Percentiles rank a stretch among this genome's conserved stretches.
Evolutionary conservation across 306 rosid genomes (phyloP).

Genomic region (Boehmeria nivea): DNA sequence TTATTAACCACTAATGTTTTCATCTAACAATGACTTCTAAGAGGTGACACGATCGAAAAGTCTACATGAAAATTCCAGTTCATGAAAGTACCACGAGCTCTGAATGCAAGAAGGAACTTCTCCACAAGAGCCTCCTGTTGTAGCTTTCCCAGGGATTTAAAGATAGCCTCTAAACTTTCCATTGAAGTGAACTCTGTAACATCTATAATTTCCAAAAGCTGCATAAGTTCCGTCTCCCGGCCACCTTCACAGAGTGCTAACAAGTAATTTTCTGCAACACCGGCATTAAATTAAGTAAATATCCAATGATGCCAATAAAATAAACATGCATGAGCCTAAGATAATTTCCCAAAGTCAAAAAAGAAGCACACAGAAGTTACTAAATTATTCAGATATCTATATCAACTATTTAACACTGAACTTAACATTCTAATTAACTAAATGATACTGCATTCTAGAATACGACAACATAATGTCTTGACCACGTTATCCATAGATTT

Average conservation of each 20-base stretch:
- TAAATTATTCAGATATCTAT: no score
- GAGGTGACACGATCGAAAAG: no score
- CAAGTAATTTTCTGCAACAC: slow-evolving; percentile 71
- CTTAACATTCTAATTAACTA: no score
- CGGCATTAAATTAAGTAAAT: slow-evolving; percentile 28
- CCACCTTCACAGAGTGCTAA: slow-evolving; percentile 78
- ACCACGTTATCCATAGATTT: no score
- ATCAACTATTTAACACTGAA: no score
- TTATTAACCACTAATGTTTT: no score
- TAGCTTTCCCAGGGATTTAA: slow-evolving; percentile 66
- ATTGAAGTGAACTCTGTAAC: slow-evolving; percentile 43
- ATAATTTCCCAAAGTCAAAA: no score
- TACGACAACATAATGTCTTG: no score
- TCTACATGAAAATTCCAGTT: background rate
- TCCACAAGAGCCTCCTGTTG: slow-evolving; percentile 50
- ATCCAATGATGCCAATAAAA: slow-evolving; percentile 7
- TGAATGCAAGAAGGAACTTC: slow-evolving; percentile 55
- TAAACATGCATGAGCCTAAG: background rate
- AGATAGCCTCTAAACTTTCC: slow-evolving; percentile 36
- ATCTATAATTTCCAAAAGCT: slow-evolving; percentile 52
- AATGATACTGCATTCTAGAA: no score
- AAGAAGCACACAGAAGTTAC: no score
- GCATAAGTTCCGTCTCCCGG: slow-evolving; percentile 51
- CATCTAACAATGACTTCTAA: no score
- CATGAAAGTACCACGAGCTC: slow-evolving; percentile 46